Percentiles rank a stretch among this genome's conserved stretches.
These are phyloP conservation scores for Cornus suecica DNA, from an alignment of 148 eudicot species.

Conservation along the genomic window DNA sequence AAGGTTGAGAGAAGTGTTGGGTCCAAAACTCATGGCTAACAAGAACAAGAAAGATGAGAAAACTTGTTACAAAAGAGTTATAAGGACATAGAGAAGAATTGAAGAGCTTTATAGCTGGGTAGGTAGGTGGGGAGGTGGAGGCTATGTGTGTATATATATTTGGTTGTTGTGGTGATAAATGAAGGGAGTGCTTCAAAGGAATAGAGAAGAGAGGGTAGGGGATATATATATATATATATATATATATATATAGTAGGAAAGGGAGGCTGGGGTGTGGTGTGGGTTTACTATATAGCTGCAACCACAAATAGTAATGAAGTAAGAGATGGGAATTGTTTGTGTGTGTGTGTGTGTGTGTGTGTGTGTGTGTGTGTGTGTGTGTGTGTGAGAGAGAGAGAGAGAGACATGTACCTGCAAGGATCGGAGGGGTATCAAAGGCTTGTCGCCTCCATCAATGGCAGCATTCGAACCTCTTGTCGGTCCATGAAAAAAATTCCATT, in stretches of 20 bases:
- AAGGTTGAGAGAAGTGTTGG: slow-evolving; percentile 29
- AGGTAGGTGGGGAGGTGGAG: neutral
- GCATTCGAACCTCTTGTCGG: slow-evolving; percentile 34
- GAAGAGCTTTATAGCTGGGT: neutral
- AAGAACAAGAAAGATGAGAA: slow-evolving; percentile 3
- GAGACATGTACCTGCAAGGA: slow-evolving; percentile 29
- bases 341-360: no score
- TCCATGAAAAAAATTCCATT: slow-evolving; percentile 5
- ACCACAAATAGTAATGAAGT: slow-evolving; percentile 3
- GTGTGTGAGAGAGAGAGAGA: neutral
- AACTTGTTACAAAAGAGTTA: neutral
- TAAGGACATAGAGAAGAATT: neutral
- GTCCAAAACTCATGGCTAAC: slow-evolving; percentile 46
- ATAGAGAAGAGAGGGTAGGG: neutral
- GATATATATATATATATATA: no score
- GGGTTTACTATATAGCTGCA: neutral
- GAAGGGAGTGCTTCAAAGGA: neutral
- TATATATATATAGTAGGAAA: neutral
- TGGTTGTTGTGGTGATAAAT: neutral
- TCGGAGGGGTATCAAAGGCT: slow-evolving; percentile 36
- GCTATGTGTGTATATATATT: neutral
- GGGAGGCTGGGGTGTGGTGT: neutral
- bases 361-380: no score
- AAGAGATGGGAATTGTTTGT: neutral
- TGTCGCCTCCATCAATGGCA: slow-evolving; percentile 52